Evolutionary conservation across 331 rosid genomes (phyloP).

Genomic region (Quercus phellos): DNA sequence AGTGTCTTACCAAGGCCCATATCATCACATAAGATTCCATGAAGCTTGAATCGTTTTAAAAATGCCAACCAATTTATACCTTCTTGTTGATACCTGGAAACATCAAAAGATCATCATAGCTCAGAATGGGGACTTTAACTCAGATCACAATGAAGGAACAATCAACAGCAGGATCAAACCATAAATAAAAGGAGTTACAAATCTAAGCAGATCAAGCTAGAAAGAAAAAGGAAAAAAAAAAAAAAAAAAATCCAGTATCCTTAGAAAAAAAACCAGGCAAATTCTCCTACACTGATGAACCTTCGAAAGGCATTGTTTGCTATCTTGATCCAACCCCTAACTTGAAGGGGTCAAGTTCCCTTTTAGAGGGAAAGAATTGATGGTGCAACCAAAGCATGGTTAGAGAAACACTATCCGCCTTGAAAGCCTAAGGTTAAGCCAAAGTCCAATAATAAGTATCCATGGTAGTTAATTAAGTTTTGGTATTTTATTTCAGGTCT

Average conservation of each 20-base stretch:
- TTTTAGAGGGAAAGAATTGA: no score
- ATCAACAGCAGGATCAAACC: neutral
- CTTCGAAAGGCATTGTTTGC: no score
- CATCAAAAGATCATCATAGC: conserved; percentile 4
- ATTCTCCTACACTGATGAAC: no score
- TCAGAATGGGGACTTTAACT: neutral
- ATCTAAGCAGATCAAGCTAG: neutral
- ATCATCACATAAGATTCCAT: conserved; percentile 98
- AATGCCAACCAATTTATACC: conserved; percentile 99
- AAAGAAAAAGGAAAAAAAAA: neutral
- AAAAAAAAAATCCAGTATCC: neutral
- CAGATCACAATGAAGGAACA: neutral
- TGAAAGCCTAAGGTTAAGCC: no score
- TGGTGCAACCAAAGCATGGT: no score
- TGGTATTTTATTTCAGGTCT: no score
- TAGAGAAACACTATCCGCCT: no score
- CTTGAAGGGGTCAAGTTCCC: no score
- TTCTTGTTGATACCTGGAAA: conserved; percentile 92
- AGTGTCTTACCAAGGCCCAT: conserved; percentile 99
- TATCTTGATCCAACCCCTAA: no score
- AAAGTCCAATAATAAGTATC: no score
- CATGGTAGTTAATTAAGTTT: no score
- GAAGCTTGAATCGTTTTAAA: conserved; percentile 97
- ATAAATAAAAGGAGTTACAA: neutral
- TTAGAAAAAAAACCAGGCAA: neutral